A percentile compares a stretch with the other conserved stretches of the same genome.
Evolutionary conservation across 2,329 filamentous ascomycete species (phyloP).

Genomic region (Fusarium sp.): DNA sequence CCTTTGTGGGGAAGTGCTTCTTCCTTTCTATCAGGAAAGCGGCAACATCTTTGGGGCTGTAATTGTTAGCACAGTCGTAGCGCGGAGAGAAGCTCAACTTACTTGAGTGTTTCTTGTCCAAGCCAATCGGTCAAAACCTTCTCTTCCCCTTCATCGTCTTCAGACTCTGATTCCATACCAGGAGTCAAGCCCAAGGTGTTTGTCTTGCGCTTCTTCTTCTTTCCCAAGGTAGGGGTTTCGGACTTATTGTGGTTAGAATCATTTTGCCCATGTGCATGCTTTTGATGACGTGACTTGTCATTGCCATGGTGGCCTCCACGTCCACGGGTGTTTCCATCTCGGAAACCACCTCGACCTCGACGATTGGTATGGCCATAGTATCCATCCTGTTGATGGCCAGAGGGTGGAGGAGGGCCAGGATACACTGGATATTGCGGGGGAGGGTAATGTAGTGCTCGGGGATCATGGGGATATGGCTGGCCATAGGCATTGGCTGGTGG

Average conservation of each 20-base stretch:
- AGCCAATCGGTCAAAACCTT: constrained; percentile 70
- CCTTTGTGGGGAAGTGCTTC: constrained; percentile 82
- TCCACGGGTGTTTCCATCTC: constrained; percentile 57
- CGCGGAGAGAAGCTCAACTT: constrained; percentile 49
- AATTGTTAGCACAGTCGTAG: constrained; percentile 22
- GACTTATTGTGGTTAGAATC: constrained; percentile 48
- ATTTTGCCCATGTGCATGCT: constrained; percentile 50
- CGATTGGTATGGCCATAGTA: constrained; percentile 53
- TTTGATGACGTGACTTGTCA: constrained; percentile 58
- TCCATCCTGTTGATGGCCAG: constrained; percentile 52
- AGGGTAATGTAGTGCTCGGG: constrained; percentile 51
- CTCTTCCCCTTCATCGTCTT: constrained; percentile 78
- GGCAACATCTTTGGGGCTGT: constrained; percentile 75
- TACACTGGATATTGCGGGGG: constrained; percentile 56
- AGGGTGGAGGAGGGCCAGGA: constrained; percentile 54
- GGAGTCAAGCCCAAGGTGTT: constrained; percentile 80
- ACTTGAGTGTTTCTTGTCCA: constrained; percentile 67
- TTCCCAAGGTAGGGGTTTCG: constrained; percentile 62
- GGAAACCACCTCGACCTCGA: constrained; percentile 52
- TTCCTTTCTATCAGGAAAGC: constrained; percentile 85
- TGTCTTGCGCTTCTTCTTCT: constrained; percentile 78
- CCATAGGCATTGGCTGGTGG: constrained; percentile 54
- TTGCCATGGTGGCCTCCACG: constrained; percentile 56
- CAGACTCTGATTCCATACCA: constrained; percentile 70
- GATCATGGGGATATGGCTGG: constrained; percentile 57